Evolutionary conservation across 768 basidiomycete genomes (phyloP).

Genomic region (Gyrodon lividus): DNA sequence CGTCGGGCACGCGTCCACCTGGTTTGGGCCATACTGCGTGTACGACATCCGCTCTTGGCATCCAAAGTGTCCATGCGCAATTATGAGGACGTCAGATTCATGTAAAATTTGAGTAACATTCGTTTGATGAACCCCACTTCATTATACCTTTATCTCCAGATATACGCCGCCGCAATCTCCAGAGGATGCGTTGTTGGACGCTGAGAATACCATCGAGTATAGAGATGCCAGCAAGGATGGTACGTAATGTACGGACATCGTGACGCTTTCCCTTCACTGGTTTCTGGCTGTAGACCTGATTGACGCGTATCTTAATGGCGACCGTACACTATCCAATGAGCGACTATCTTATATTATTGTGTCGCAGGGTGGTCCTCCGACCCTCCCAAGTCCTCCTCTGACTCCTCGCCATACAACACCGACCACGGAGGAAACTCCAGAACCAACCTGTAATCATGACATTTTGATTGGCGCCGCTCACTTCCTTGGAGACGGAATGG

Average conservation of each 20-base stretch:
- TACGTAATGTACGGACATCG: conserved; percentile 23
- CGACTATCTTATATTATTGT: conserved; percentile 66
- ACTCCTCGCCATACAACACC: conserved; percentile 26
- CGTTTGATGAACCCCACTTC: background rate
- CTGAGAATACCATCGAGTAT: conserved; percentile 49
- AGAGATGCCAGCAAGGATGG: conserved; percentile 54
- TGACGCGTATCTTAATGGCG: conserved; percentile 72
- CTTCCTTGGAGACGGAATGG: conserved; percentile 86
- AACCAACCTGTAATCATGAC: conserved; percentile 43
- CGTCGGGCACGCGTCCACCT: conserved; percentile 47
- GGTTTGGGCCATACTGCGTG: conserved; percentile 72
- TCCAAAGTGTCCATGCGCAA: conserved; percentile 56
- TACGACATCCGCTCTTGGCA: conserved; percentile 71
- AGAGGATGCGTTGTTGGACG: conserved; percentile 46
- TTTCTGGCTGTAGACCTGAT: conserved; percentile 47
- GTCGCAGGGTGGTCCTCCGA: conserved; percentile 25
- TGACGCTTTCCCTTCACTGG: background rate
- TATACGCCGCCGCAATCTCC: conserved; percentile 44
- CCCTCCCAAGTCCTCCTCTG: conserved; percentile 33
- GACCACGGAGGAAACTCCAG: conserved; percentile 11
- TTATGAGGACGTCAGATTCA: conserved; percentile 66
- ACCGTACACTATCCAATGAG: conserved; percentile 65
- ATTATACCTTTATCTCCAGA: conserved; percentile 29
- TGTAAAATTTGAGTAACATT: conserved; percentile 42
- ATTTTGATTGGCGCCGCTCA: conserved; percentile 76